Base-by-base conservation (phyloP, 768 basidiomycete species). In the Russula olivacea region DNA sequence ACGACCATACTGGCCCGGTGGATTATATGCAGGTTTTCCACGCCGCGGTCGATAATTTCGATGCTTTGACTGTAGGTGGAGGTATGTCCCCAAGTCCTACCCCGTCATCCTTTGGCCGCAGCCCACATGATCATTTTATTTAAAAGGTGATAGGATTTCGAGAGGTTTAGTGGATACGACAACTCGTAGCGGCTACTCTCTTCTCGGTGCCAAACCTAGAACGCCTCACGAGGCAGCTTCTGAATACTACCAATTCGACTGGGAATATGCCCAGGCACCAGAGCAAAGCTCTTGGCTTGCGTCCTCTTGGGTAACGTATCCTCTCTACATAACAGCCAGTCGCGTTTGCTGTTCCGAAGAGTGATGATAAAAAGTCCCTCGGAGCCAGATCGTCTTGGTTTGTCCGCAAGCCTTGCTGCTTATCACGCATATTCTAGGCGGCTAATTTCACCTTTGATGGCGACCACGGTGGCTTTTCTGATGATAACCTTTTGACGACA, bases 241-340 rank as follows among this genome's bases (percentile, higher is more conserved):
- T 3, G 84, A 87, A 69, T 88, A 88, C 68, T 85, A 68, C 43
- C 64, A 69, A 60, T 75, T 75, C 51, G 74, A 75, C 55, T 75
- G 73, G 74, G 82, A 85, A 66, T 84, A 80, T 68, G 81, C 77
- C 43, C 79, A 87, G 68, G 77, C 82, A 3, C 86, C 86, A 1
- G 84, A 85, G 36, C 78, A 85, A 69, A 82, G 81, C 0, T 87
- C 85, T 0, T 81, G 81, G 76, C 74, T 87, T 23, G 83, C 84
- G n/a, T 79, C 83, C 5, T 78, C 84, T 23, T 83, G 83, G 85
- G 86, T 85, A 72, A 72, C 45, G 56, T 68, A 49, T 62, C 61
- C 41, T 15, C 57, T 59, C 64, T 55, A 40, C 38, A n/a, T 61
- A 49, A 47, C 19, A 51, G 59, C 69, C 68, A 69, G 69, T 64